Evolutionary conservation across 2,329 filamentous ascomycete species (phyloP), one percentile per base, ranked within the genome.

Genomic region (Xylaria multiplex): DNA sequence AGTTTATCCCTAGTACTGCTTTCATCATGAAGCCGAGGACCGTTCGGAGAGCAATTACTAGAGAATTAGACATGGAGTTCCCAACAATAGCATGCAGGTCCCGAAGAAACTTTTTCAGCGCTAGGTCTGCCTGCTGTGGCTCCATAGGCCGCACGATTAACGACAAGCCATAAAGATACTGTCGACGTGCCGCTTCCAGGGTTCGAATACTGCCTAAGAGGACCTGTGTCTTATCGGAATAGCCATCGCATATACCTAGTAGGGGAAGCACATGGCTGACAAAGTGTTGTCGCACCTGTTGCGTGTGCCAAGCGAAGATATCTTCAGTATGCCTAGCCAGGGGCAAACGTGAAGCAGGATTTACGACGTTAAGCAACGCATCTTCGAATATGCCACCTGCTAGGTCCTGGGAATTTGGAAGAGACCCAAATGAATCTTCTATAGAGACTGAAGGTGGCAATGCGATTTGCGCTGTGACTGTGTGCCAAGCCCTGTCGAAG

Each of bases 31-130:
- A 80, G 13, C 80, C 80, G 52, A 92, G 73, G 43, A 90, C 84
- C 48, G 78, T 80, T 48, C 82, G 83, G 27, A 92, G 76, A 1
- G 88, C 85, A 54, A 79, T 78, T 42, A 84, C 81, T 55, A 91
- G 79, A 3, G 83, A 80, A 43, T 80, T 79, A 2, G 84, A 85
- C 65, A 88, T 82, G 9, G 88, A 89, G 74, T 90, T 90, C 50
- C 86, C 85, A 68, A 92, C 84, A 24, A 91, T 81, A 24, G 89
- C 87, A 72, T 90, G 85, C 11, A 92, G 77, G 68, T 92, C 89
- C 55, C 84, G 80, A 16, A 80, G 81, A 72, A 92, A 91, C 62
- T 84, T 85, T 59, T 74, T 74, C 7, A 83, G 77, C 45, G 80
- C 80, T 37, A 76, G 74, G 52, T 77, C 76, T 60, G 78, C 81